Evolutionary conservation across 2,329 filamentous ascomycete species (phyloP).

Genomic region (Fusarium drepaniforme): DNA sequence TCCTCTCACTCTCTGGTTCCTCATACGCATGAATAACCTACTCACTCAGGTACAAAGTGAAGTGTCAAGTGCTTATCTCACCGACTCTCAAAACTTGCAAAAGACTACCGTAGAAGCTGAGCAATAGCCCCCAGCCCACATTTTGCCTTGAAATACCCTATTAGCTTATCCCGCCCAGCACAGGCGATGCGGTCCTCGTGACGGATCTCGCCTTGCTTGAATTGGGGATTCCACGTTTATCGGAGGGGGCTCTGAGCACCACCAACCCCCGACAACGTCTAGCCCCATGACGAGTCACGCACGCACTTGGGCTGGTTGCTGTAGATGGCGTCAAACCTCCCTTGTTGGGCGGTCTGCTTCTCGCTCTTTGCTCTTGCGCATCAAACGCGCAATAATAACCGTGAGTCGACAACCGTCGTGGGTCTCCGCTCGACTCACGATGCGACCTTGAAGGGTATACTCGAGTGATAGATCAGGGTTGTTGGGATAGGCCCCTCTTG

Average conservation of each 20-base stretch:
- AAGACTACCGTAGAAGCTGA: background rate
- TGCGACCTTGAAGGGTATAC: constrained; percentile 4
- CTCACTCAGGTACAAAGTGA: background rate
- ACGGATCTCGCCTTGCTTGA: constrained; percentile 8
- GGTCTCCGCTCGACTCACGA: constrained; percentile 6
- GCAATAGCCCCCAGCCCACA: background rate
- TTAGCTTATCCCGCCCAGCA: background rate
- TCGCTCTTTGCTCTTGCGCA: background rate
- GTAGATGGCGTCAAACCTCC: constrained; percentile 7
- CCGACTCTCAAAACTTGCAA: background rate
- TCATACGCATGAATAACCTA: background rate
- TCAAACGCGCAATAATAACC: background rate
- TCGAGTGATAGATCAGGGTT: constrained; percentile 10
- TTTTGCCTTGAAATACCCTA: background rate
- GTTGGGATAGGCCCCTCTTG: background rate
- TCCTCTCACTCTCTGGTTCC: background rate
- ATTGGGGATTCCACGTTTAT: constrained; percentile 14
- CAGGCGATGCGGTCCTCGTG: constrained; percentile 13
- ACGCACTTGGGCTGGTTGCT: background rate
- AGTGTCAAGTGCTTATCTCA: constrained; percentile 3
- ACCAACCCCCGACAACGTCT: background rate
- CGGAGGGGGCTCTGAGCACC: background rate
- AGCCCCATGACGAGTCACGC: background rate
- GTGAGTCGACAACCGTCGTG: constrained; percentile 9
- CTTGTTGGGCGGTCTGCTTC: background rate